phyloP scores from a whole-genome alignment of 257 asterid genomes.

The Nicotiana noctiflora region DNA sequence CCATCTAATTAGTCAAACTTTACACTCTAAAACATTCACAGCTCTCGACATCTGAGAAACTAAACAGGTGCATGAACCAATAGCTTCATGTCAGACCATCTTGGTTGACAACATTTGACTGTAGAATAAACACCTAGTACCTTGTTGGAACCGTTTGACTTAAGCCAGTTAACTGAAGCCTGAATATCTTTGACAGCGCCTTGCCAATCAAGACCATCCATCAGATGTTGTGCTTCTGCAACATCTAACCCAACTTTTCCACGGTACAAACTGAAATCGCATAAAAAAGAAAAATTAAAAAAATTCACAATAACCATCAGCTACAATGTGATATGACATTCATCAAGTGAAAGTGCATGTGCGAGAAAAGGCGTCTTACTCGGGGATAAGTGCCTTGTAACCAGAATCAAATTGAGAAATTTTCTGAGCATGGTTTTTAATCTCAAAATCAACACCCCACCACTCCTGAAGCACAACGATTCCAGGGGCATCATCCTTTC shows the following conservation, averaged over 20 bases:
- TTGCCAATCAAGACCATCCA: slow-evolving; percentile 96
- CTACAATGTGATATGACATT: neutral
- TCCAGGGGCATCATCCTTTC: slow-evolving; percentile 94
- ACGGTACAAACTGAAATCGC: slow-evolving; percentile 59
- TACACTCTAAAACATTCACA: neutral
- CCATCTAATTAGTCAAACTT: neutral
- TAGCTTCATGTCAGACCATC: neutral
- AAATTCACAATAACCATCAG: neutral
- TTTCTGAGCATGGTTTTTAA: slow-evolving; percentile 91
- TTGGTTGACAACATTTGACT: neutral
- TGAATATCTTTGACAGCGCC: slow-evolving; percentile 92
- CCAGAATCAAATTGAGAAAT: slow-evolving; percentile 76
- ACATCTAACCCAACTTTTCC: slow-evolving; percentile 95
- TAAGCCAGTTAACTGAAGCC: slow-evolving; percentile 91
- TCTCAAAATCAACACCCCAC: slow-evolving; percentile 99
- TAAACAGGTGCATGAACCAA: neutral
- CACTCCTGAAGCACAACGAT: slow-evolving; percentile 94
- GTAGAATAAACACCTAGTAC: slow-evolving; percentile 23
- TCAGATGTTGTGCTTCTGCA: slow-evolving; percentile 96
- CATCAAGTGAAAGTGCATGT: neutral
- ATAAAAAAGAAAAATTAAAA: neutral
- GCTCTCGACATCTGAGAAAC: neutral
- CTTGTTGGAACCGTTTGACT: slow-evolving; percentile 87
- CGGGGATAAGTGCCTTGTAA: slow-evolving; percentile 86
- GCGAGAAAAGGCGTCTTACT: slow-evolving; percentile 41